These are phyloP conservation scores for Phytophthora litchii DNA, from an alignment of 352 stramenopile species.

Conservation along the genomic window DNA sequence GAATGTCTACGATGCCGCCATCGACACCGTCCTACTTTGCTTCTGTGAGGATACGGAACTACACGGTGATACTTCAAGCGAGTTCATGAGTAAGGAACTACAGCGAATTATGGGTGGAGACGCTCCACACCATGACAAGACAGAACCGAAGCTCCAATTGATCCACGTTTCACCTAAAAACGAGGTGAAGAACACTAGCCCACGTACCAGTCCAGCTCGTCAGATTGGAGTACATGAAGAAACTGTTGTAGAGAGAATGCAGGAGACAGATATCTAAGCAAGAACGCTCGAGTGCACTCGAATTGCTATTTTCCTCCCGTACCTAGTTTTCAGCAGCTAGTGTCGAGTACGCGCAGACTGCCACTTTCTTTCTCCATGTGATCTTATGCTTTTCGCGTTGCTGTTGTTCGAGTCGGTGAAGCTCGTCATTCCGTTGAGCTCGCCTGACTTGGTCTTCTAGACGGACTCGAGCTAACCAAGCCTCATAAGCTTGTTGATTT, in stretches of 20 bases:
- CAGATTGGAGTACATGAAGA: slow-evolving; percentile 1
- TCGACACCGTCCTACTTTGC: slow-evolving; percentile 96
- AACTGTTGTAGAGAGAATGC: slow-evolving; percentile 24
- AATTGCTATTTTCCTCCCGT: neutral
- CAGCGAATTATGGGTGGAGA: slow-evolving; percentile 59
- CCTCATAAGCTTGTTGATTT: slow-evolving; percentile 33
- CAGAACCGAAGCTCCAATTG: slow-evolving; percentile 36
- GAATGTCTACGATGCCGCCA: slow-evolving; percentile 94
- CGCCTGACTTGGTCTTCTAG: slow-evolving; percentile 54
- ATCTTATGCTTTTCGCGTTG: slow-evolving; percentile 43
- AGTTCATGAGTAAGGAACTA: slow-evolving; percentile 85
- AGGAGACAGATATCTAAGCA: slow-evolving; percentile 51
- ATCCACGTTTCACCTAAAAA: slow-evolving; percentile 44
- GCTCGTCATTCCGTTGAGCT: slow-evolving; percentile 34
- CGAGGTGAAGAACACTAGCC: slow-evolving; percentile 1
- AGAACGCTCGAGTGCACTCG: too few species aligned
- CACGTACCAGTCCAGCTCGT: neutral
- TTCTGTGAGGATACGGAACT: slow-evolving; percentile 94
- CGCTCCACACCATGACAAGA: neutral
- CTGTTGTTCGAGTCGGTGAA: slow-evolving; percentile 30
- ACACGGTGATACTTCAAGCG: slow-evolving; percentile 62
- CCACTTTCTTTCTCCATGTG: slow-evolving; percentile 68
- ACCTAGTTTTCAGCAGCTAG: slow-evolving; percentile 8
- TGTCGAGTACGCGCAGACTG: slow-evolving; percentile 77
- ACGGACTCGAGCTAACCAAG: slow-evolving; percentile 55